These are phyloP conservation scores for Candida awuae DNA, from an alignment of 805 yeast genomes.

Conservation along the genomic window DNA sequence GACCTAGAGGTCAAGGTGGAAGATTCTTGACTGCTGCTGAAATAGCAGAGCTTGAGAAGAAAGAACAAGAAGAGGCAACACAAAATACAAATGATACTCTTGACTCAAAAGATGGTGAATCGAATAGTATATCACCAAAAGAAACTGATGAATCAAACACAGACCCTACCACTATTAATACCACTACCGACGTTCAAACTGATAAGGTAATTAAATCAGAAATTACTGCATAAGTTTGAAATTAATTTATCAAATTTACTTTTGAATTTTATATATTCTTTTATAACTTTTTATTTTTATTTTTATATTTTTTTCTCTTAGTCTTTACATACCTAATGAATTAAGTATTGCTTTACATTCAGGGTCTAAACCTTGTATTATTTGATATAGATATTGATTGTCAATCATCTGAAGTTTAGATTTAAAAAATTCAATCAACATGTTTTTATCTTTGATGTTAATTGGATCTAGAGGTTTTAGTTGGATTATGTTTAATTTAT, in stretches of 20 bases:
- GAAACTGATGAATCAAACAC: background rate
- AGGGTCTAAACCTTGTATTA: constrained; percentile 5
- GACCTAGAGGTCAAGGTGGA: constrained; percentile 99
- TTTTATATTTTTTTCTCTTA: background rate
- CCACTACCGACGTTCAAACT: background rate
- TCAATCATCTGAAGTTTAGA: constrained; percentile 11
- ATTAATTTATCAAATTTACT: no score
- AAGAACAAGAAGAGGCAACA: background rate
- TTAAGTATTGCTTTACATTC: constrained; percentile 5
- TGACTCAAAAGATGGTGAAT: background rate
- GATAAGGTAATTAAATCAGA: background rate
- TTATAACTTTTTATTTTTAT: background rate
- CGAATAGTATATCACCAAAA: background rate
- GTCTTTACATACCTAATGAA: constrained; percentile 4
- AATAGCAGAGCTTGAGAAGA: constrained; percentile 44
- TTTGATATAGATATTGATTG: constrained; percentile 1
- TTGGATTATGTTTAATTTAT: constrained; percentile 59
- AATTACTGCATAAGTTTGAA: background rate
- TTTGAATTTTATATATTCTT: no score
- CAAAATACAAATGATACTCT: background rate
- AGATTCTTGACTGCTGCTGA: constrained; percentile 93
- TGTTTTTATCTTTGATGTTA: constrained; percentile 32
- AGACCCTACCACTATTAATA: background rate
- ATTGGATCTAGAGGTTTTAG: constrained; percentile 64
- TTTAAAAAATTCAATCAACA: constrained; percentile 30